Base-by-base conservation (phyloP, 2,329 filamentous ascomycete genomes). In the Trichoderma brevicompactum region DNA sequence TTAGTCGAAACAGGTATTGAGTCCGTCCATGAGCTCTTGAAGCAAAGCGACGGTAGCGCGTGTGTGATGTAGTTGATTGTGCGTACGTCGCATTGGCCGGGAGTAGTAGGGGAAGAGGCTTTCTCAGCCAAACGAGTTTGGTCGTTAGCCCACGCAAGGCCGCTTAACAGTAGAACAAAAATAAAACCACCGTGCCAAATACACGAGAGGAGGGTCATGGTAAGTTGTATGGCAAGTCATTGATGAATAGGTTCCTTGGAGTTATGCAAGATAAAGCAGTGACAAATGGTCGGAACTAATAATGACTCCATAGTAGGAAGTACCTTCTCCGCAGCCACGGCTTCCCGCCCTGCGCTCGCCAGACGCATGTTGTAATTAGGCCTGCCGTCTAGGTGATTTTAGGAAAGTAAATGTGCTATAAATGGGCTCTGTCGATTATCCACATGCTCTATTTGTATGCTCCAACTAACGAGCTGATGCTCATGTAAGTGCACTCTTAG, bases 61-160 rank as follows among this genome's bases (percentile, higher is more conserved):
- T 94, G 89, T 10, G 90, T 94, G 68, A 94, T 92, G 77, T 94
- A 92, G 77, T 94, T 94, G 74, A 92, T 87, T 1, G 89, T 92
- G 70, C 86, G 85, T 62, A 79, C 82, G 70, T 85, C 83, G 77
- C 85, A 88, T 43, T 62, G 61, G 41, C 62, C 48, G 41, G 49
- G 50, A 34, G 61, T 32, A 13, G n/a, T 54, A 13, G 44, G 34
- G 43, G 48, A 43, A 17, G 50, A 9, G 19, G 54, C 19, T 13
- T 46, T 60, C 36, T 52, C 34, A 34, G 36, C 28, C 15, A 13
- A 8, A 9, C 28, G 34, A 17, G 15, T 38, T n/a, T 40, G 56
- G 15, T 61, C 32, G 48, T 53, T 49, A 36, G 54, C 63, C 63
- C 46, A 19, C 34, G n/a, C 63, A 50, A 32, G 50, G 44, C 15